phyloP scores from a whole-genome alignment of 176 grass and related monocot species.

The Triticum monococcum region DNA sequence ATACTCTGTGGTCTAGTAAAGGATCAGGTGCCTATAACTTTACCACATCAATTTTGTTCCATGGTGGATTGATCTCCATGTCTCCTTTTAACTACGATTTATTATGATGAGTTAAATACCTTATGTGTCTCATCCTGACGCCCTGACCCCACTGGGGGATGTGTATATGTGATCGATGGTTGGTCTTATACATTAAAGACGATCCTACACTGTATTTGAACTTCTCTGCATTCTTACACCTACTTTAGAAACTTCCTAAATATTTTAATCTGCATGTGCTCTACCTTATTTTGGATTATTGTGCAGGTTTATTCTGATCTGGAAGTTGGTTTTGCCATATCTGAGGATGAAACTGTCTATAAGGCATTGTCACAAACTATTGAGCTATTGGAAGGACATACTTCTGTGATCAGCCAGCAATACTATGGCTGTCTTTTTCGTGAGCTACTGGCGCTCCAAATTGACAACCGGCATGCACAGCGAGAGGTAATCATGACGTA shows the following conservation, averaged over 20 bases:
- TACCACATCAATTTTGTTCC: neutral
- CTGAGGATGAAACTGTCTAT: conserved; percentile 62
- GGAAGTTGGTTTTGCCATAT: conserved; percentile 55
- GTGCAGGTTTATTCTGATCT: conserved; percentile 36
- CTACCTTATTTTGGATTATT: conserved; percentile 13
- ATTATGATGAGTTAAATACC: neutral
- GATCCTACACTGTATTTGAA: neutral
- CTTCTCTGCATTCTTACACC: neutral
- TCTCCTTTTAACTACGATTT: neutral
- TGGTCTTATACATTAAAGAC: neutral
- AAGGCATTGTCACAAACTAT: conserved; percentile 1
- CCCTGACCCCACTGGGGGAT: neutral
- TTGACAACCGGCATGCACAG: conserved; percentile 13
- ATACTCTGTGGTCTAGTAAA: too few relatives aligned
- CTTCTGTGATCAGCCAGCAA: too few relatives aligned
- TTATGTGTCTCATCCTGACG: neutral
- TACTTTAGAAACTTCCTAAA: neutral
- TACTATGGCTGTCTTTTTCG: too few relatives aligned
- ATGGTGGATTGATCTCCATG: neutral
- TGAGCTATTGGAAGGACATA: too few relatives aligned
- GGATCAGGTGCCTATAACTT: neutral
- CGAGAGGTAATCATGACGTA: conserved; percentile 48
- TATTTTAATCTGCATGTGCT: conserved; percentile 9
- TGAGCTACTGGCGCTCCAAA: too few relatives aligned
- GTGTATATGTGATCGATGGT: neutral